Conservation (phyloP, 495 filamentous ascomycete genomes). For the Neurospora sp. region DNA sequence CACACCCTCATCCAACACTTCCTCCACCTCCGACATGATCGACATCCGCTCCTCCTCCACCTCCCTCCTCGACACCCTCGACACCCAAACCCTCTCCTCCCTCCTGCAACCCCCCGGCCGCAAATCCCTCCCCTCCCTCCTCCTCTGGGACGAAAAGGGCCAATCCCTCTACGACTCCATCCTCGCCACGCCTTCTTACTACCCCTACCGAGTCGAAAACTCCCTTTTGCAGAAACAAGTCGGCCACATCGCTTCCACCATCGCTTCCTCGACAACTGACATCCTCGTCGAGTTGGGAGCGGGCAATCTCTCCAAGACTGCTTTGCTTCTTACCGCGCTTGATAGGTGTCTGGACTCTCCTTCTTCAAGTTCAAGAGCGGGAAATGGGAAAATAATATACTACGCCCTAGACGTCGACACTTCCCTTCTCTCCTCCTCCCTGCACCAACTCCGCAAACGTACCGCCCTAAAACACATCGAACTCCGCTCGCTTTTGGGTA, state of each 20-base stretch:
- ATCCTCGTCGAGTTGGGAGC: constrained; percentile 10
- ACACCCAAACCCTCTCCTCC: constrained; percentile 1
- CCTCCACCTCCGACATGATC: constrained; percentile 1
- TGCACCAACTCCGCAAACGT: not conserved
- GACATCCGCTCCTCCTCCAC: constrained; percentile 11
- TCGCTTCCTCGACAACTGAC: constrained; percentile 3
- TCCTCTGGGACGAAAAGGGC: constrained; percentile 12
- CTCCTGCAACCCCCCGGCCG: not conserved
- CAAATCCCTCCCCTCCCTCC: constrained; percentile 3
- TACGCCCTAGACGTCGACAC: constrained; percentile 12
- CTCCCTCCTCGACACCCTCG: constrained; percentile 4
- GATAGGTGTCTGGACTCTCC: not conserved
- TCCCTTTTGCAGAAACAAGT: not conserved
- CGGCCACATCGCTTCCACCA: not conserved
- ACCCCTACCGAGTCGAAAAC: constrained; percentile 10
- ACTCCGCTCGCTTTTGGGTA: constrained; percentile 5
- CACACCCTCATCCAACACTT: not conserved
- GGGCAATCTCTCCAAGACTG: constrained; percentile 8
- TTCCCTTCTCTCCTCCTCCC: constrained; percentile 1
- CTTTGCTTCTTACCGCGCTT: not conserved
- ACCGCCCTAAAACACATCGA: not conserved
- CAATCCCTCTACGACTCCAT: constrained; percentile 9
- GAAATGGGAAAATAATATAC: not conserved
- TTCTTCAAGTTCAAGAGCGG: no score
- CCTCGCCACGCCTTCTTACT: constrained; percentile 1